These are phyloP conservation scores for Hyaloperonospora arabidopsidis DNA, from an alignment of 352 stramenopile species.

Conservation along the genomic window DNA sequence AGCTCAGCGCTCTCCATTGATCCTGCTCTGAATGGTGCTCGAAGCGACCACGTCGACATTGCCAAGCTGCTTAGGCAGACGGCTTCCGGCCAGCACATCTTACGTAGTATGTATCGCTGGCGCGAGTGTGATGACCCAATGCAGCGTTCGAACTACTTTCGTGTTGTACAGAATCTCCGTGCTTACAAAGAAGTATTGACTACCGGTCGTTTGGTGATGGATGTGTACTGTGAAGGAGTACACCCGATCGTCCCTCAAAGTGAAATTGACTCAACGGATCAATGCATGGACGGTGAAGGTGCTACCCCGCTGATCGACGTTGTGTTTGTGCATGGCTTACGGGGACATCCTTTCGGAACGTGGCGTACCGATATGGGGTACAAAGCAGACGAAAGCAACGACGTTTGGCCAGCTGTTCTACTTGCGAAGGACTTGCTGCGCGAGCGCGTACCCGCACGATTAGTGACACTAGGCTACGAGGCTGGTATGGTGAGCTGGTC, in stretches of 20 bases:
- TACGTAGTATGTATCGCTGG: constrained; percentile 37
- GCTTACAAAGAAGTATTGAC: constrained; percentile 45
- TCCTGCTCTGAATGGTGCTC: constrained; percentile 4
- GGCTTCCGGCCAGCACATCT: constrained; percentile 34
- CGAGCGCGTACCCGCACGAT: constrained; percentile 35
- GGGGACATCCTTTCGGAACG: constrained; percentile 71
- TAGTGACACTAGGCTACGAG: constrained; percentile 77
- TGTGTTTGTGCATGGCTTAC: constrained; percentile 79
- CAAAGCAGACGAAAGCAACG: constrained; percentile 41
- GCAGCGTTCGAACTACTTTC: constrained; percentile 67
- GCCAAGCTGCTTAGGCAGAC: constrained; percentile 41
- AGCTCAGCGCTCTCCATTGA: constrained; percentile 23
- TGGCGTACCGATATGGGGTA: constrained; percentile 75
- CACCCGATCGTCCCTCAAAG: constrained; percentile 56
- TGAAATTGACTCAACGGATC: constrained; percentile 5
- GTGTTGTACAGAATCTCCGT: constrained; percentile 55
- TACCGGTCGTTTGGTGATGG: constrained; percentile 24
- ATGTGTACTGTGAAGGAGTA: constrained; percentile 72
- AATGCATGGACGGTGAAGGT: constrained; percentile 4
- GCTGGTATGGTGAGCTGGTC: constrained; percentile 81
- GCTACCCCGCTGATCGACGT: constrained; percentile 40
- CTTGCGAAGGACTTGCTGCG: constrained; percentile 49
- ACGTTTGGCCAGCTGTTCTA: constrained; percentile 72
- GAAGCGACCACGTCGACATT: constrained; percentile 48
- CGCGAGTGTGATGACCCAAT: constrained; percentile 45